Evolutionary conservation across 306 rosid species (phyloP).

Genomic region (Comarum palustre): DNA sequence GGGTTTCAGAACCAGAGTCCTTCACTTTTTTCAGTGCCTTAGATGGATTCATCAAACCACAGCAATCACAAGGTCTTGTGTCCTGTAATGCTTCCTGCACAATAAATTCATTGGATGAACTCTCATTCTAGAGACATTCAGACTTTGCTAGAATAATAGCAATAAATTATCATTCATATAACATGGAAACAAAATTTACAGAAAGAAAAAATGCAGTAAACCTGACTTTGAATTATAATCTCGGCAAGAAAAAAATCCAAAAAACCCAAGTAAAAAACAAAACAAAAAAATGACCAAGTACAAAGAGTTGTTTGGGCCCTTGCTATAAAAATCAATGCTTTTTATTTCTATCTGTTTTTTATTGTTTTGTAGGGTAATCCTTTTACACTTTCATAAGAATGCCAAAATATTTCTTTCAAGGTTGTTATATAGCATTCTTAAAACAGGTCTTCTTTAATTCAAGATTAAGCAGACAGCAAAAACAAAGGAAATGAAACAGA

Average conservation of each 20-base stretch:
- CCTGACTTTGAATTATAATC: neutral
- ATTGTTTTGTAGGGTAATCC: neutral
- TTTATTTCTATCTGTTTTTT: neutral
- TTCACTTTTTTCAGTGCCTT: conserved; percentile 60
- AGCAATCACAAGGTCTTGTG: conserved; percentile 65
- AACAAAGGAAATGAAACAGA: neutral
- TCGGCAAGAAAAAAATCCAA: neutral
- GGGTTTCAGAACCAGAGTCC: conserved; percentile 42
- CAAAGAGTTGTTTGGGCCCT: neutral
- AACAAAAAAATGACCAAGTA: neutral
- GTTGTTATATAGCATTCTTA: neutral
- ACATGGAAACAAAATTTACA: neutral
- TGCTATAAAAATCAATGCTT: neutral
- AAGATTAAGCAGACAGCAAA: neutral
- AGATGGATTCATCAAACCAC: conserved; percentile 53
- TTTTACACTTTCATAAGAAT: neutral
- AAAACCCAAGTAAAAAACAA: neutral
- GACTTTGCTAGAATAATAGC: neutral
- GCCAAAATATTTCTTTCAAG: neutral
- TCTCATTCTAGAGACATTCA: conserved; percentile 12
- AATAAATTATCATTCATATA: neutral
- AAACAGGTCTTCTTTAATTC: neutral
- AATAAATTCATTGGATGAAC: conserved; percentile 29
- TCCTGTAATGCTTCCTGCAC: conserved; percentile 53
- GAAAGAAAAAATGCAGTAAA: neutral